These are phyloP conservation scores for Penicillium paxilli DNA, from an alignment of 495 filamentous ascomycete genomes.

Conservation along the genomic window DNA sequence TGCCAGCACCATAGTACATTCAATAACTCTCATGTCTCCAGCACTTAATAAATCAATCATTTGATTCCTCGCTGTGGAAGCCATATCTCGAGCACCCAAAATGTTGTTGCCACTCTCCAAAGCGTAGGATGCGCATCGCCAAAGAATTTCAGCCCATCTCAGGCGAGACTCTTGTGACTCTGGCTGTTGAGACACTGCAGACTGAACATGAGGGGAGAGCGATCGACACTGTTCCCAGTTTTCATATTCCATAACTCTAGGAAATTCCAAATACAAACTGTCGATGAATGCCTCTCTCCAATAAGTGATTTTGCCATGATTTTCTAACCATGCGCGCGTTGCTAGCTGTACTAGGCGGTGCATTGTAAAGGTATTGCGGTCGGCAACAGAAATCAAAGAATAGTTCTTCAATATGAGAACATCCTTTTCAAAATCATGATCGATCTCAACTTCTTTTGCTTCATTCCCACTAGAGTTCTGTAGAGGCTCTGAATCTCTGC, in stretches of 20 bases:
- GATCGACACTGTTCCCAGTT: slow-evolving; percentile 28
- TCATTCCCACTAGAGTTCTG: no score
- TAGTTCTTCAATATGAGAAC: slow-evolving; percentile 36
- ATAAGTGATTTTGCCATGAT: slow-evolving; percentile 27
- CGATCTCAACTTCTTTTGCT: no score
- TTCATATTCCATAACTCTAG: slow-evolving; percentile 35
- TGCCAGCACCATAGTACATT: neutral
- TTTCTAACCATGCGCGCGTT: slow-evolving; percentile 24
- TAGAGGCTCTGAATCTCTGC: no score
- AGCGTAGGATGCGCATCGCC: slow-evolving; percentile 2
- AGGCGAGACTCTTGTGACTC: neutral
- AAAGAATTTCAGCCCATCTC: slow-evolving; percentile 23
- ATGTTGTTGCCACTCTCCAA: neutral
- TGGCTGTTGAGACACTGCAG: slow-evolving; percentile 15
- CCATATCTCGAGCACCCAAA: neutral
- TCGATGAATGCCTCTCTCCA: slow-evolving; percentile 33
- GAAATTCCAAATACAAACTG: slow-evolving; percentile 38
- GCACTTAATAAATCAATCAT: neutral
- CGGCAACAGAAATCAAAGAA: slow-evolving; percentile 35
- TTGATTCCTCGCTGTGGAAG: neutral
- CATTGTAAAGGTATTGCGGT: slow-evolving; percentile 8
- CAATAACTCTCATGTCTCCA: neutral
- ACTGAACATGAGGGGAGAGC: slow-evolving; percentile 27
- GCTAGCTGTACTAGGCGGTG: slow-evolving; percentile 27
- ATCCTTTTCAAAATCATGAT: slow-evolving; percentile 41